Evolutionary conservation across 768 basidiomycete species (phyloP).

Genomic region (Gautieria morchelliformis): DNA sequence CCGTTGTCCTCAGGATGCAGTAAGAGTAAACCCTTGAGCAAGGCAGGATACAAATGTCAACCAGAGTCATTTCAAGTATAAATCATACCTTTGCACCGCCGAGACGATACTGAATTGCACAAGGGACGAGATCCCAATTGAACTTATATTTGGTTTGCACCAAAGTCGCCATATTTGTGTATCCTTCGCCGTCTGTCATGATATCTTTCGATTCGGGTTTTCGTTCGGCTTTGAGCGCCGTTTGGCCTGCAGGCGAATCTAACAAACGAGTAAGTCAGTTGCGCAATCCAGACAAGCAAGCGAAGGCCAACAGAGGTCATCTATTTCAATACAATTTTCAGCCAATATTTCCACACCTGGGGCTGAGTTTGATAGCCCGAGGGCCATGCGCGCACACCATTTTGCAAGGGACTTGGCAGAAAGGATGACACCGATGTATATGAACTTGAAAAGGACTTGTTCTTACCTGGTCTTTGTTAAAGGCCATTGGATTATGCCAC

Average conservation of each 20-base stretch:
- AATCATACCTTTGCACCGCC: constrained; percentile 33
- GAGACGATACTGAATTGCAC: constrained; percentile 42
- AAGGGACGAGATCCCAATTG: constrained; percentile 30
- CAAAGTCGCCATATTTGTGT: constrained; percentile 31
- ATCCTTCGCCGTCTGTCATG: constrained; percentile 52
- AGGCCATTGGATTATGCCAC: constrained; percentile 42
- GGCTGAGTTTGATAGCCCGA: constrained; percentile 55
- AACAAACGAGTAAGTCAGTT: not conserved
- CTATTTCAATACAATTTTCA: constrained; percentile 27
- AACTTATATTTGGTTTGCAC: constrained; percentile 25
- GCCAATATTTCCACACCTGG: constrained; percentile 38
- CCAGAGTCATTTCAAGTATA: not conserved
- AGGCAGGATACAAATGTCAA: not conserved
- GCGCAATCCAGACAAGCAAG: not conserved
- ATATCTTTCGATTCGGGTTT: not conserved
- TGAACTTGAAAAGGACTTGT: not conserved
- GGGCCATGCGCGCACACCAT: constrained; percentile 51
- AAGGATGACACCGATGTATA: not conserved
- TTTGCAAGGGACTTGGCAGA: constrained; percentile 45
- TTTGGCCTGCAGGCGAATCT: constrained; percentile 18
- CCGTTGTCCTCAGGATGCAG: constrained; percentile 37
- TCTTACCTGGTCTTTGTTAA: constrained; percentile 43
- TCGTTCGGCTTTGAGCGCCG: constrained; percentile 1
- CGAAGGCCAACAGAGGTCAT: constrained; percentile 39
- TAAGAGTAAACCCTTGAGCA: constrained; percentile 31